These are phyloP conservation scores for Psilocybe tampanensis DNA, from an alignment of 768 basidiomycete genomes.

Conservation along the genomic window DNA sequence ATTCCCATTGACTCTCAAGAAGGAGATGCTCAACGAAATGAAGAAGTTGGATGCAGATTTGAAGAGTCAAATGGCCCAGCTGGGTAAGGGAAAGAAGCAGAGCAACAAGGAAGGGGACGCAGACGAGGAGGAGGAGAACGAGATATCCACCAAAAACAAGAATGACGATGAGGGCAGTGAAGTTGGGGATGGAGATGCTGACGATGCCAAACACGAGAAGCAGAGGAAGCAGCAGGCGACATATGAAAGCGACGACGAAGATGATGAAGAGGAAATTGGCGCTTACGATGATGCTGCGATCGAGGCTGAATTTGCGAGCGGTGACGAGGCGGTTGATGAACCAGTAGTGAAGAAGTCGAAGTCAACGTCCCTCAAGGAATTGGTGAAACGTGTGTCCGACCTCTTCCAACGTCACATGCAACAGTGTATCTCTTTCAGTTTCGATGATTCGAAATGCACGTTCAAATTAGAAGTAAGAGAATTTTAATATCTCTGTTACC, in stretches of 20 bases:
- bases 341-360: slow-evolving; percentile 26
- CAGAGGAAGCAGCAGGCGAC: slow-evolving; percentile 75
- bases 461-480: slow-evolving; percentile 82
- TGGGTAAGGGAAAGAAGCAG: slow-evolving; percentile 77
- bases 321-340: slow-evolving; percentile 41
- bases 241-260: slow-evolving; percentile 74
- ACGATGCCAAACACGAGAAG: slow-evolving; percentile 71
- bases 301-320: slow-evolving; percentile 64
- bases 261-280: slow-evolving; percentile 43
- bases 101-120: slow-evolving; percentile 48
- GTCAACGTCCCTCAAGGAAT: slow-evolving; percentile 37
- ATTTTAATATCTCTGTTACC: neutral
- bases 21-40: slow-evolving; percentile 85
- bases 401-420: slow-evolving; percentile 60
- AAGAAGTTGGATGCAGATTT: slow-evolving; percentile 81
- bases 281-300: slow-evolving; percentile 59
- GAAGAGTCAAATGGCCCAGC: slow-evolving; percentile 74
- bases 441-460: slow-evolving; percentile 64
- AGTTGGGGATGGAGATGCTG: slow-evolving; percentile 81
- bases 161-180: slow-evolving; percentile 74
- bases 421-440: slow-evolving; percentile 73
- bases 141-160: slow-evolving; percentile 31
- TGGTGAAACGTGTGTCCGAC: slow-evolving; percentile 46
- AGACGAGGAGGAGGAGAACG: slow-evolving; percentile 51
- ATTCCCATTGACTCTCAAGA: slow-evolving; percentile 82